These are phyloP conservation scores for Cryptosporidium sp. DNA, from an alignment of 169 alveolate species.

Conservation along the genomic window DNA sequence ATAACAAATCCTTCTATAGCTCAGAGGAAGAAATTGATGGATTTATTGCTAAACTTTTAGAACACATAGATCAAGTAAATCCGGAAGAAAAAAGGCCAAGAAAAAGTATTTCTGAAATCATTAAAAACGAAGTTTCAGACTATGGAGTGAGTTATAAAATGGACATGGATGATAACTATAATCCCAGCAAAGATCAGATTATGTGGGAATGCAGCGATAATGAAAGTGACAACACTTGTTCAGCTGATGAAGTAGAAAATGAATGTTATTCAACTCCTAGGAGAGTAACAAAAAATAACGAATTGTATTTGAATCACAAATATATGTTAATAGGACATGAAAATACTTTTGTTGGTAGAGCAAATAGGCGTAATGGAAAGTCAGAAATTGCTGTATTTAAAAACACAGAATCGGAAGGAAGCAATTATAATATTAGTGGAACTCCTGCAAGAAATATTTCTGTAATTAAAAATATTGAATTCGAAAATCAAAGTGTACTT, in stretches of 20 bases:
- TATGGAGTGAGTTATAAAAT: constrained; percentile 59
- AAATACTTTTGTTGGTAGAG: constrained; percentile 75
- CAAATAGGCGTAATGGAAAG: constrained; percentile 34
- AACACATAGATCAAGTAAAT: constrained; percentile 44
- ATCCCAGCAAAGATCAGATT: constrained; percentile 22
- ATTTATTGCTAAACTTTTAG: constrained; percentile 44
- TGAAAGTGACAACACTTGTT: neutral
- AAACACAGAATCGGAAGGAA: constrained; percentile 35
- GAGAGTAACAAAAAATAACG: neutral
- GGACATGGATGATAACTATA: constrained; percentile 52
- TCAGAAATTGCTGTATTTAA: constrained; percentile 71
- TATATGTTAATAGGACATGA: constrained; percentile 74
- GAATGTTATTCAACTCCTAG: constrained; percentile 26
- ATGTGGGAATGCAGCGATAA: constrained; percentile 13
- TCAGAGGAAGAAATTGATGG: constrained; percentile 49
- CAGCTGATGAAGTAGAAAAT: neutral
- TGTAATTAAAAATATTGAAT: constrained; percentile 59
- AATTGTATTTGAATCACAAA: constrained; percentile 54
- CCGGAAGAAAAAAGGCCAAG: constrained; percentile 67
- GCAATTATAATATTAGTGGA: constrained; percentile 34
- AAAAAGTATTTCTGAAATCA: constrained; percentile 45
- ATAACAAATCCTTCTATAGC: neutral
- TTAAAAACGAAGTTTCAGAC: constrained; percentile 26
- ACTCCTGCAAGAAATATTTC: constrained; percentile 63
- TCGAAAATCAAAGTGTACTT: constrained; percentile 67